Evolutionary conservation across 805 yeast species (phyloP).

Genomic region (Monosporozyma solicola): DNA sequence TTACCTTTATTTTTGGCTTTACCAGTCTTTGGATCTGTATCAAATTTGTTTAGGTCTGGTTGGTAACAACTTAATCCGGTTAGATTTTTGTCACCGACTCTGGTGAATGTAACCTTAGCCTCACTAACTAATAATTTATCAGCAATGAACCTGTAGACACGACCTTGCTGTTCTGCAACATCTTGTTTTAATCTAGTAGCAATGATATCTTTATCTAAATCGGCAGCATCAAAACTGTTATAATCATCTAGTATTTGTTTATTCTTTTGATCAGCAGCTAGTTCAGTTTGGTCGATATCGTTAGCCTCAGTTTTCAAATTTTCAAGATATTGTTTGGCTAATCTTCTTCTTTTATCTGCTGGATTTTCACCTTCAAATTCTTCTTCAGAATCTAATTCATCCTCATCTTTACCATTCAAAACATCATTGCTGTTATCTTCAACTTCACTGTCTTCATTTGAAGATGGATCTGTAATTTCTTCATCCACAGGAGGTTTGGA

Average conservation of each 20-base stretch:
- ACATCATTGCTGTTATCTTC: conserved; percentile 22
- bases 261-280: conserved; percentile 5
- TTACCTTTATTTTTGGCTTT: conserved; percentile 49
- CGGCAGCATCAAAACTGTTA: conserved; percentile 75
- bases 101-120: conserved; percentile 36
- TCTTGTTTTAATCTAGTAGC: conserved; percentile 74
- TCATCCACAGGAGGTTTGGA: conserved; percentile 34
- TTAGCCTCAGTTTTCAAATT: conserved; percentile 57
- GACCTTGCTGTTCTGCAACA: conserved; percentile 84
- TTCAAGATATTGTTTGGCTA: conserved; percentile 87
- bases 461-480: conserved; percentile 45
- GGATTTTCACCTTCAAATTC: conserved; percentile 70
- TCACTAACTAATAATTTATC: conserved; percentile 38
- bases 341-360: conserved; percentile 87
- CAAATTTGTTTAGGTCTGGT: conserved; percentile 29
- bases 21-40: conserved; percentile 16
- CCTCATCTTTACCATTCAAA: conserved; percentile 31
- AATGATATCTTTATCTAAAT: conserved; percentile 79
- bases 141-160: conserved; percentile 60
- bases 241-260: conserved; percentile 28
- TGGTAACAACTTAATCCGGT: conserved; percentile 36
- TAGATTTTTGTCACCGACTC: conserved; percentile 53
- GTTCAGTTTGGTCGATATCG: conserved; percentile 20
- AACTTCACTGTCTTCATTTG: conserved; percentile 41
- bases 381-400: conserved; percentile 54